Base-by-base conservation (phyloP, 768 basidiomycete species). In the Naganishia kalamii region DNA sequence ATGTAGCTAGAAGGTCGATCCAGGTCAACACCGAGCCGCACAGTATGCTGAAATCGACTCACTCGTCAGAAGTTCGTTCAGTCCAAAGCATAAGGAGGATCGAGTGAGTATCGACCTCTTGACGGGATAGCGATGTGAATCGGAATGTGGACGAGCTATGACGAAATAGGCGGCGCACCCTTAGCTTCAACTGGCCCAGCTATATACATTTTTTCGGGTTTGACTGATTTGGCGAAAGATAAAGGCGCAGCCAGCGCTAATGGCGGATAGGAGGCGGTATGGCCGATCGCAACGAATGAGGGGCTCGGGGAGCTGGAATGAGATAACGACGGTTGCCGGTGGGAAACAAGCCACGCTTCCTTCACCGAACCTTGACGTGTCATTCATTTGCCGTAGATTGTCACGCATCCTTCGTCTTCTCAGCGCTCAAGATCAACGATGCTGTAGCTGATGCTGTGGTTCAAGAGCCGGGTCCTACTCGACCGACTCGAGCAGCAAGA, bases 1-100 rank as follows among this genome's bases (percentile, higher is more conserved):
- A 77, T 68, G 65, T 77, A 77, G 27, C 54, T 57, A 27, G 62
- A 72, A 73, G 41, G 13, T 25, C 13, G 35, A 33, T 47, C 23
- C 25, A 48, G 15, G n/a, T n/a, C n/a, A n/a, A n/a, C n/a, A n/a
- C n/a, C n/a, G n/a, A 27, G 19, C 17, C 11, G 17, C 12, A 47
- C 13, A 17, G 46, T 8, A n/a, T 48, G 15, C 47, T 19, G 29
- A 19, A 30, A 32, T 66, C 4, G 19, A 71, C 75, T 70, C 62
- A 77, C 75, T 77, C 75, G 75, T 77, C 75, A 69, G 75, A 77
- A 61, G 69, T 71, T 52, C 75, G 70, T 72, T 75, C 70, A 35
- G 68, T 65, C 74, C 74, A 77, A 59, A 77, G 70, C 74, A 77
- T 75, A 57, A 57, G 54, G 54, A 57, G 54, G 54, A 57, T 40